Evolutionary conservation across 2,329 filamentous ascomycete species (phyloP).

Genomic region (Botrytis sinoallii): DNA sequence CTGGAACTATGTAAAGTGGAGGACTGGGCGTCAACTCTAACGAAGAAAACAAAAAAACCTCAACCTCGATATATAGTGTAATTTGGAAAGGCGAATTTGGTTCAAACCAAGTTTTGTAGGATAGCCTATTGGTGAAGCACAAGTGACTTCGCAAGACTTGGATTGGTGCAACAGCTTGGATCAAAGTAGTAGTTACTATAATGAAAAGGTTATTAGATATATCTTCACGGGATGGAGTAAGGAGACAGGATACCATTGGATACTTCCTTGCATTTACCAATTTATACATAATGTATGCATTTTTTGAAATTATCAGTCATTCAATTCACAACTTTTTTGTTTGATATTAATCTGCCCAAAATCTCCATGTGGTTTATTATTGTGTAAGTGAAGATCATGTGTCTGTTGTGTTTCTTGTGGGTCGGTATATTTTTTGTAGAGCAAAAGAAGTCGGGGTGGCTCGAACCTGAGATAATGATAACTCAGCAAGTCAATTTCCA

Average conservation of each 20-base stretch:
- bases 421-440: neutral
- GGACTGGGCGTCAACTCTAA: neutral
- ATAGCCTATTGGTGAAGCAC: neutral
- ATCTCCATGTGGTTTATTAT: neutral
- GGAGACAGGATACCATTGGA: slow-evolving; percentile 10
- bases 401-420: neutral
- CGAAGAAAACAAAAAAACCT: slow-evolving; percentile 18
- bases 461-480: neutral
- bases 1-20: slow-evolving; percentile 25
- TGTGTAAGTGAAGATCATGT: neutral
- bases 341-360: neutral
- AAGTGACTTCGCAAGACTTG: slow-evolving; percentile 11
- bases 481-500: neutral
- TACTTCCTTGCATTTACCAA: slow-evolving; percentile 3
- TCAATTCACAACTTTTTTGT: neutral
- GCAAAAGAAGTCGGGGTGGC: neutral
- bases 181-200: slow-evolving; percentile 5
- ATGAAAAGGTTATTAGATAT: slow-evolving; percentile 4
- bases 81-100: slow-evolving; percentile 20
- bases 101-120: neutral
- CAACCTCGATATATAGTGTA: slow-evolving; percentile 30
- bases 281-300: slow-evolving; percentile 8
- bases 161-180: neutral
- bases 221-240: slow-evolving; percentile 9
- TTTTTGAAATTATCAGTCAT: neutral